These are phyloP conservation scores for Pelargonium fulgidum DNA, from an alignment of 441 rosid genomes.

Conservation along the genomic window DNA sequence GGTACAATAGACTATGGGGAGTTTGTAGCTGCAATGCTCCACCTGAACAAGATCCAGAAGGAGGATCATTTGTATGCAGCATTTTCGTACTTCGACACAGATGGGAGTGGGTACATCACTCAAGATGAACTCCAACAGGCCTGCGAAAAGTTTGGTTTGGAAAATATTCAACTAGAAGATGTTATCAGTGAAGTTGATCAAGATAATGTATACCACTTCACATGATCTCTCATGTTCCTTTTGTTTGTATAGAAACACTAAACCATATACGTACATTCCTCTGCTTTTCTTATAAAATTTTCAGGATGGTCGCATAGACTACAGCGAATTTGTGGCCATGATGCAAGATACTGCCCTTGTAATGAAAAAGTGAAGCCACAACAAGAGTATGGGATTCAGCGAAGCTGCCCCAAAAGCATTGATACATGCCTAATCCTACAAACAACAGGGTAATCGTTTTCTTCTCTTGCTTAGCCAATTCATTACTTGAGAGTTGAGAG, in stretches of 20 bases:
- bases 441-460: constrained; percentile 15
- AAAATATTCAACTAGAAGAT: constrained; percentile 56
- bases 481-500: constrained; percentile 7
- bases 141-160: constrained; percentile 68
- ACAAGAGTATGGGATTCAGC: constrained; percentile 23
- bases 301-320: constrained; percentile 98
- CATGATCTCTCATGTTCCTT: background rate
- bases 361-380: background rate
- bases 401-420: too few relatives aligned
- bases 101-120: constrained; percentile 92
- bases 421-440: too few relatives aligned
- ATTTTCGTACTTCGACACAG: constrained; percentile 82
- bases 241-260: background rate
- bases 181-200: constrained; percentile 75
- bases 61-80: constrained; percentile 86
- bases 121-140: constrained; percentile 79
- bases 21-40: constrained; percentile 94
- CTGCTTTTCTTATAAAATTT: background rate
- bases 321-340: constrained; percentile 88
- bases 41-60: constrained; percentile 70
- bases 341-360: constrained; percentile 65
- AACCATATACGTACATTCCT: background rate
- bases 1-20: constrained; percentile 92
- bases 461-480: background rate
- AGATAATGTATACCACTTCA: constrained; percentile 49